Percentiles rank a stretch among this genome's conserved stretches.
phyloP scores from a whole-genome alignment of 192 early-diverging fungal species.

The Dissophora ornata region DNA sequence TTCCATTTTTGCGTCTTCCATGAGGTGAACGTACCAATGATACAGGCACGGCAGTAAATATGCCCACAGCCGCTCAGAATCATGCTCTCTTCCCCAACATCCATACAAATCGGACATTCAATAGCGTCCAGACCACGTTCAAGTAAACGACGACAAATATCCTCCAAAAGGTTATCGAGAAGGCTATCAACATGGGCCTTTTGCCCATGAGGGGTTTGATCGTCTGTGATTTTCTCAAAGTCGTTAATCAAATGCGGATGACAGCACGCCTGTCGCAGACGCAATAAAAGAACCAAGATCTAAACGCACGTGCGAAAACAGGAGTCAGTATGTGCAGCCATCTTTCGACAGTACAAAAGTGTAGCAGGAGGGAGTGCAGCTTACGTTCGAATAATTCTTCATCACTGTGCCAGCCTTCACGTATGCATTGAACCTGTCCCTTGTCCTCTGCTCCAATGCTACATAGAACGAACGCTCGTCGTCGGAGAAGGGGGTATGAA shows the following conservation, averaged over 20 bases:
- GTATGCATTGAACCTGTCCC: constrained; percentile 60
- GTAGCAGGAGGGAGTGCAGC: too few relatives aligned
- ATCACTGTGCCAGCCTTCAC: constrained; percentile 61
- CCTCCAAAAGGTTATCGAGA: constrained; percentile 32
- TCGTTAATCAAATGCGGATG: constrained; percentile 62
- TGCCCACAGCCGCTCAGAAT: constrained; percentile 44
- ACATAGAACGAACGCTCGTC: constrained; percentile 73
- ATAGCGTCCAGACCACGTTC: constrained; percentile 37
- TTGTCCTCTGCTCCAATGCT: constrained; percentile 44
- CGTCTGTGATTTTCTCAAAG: constrained; percentile 29
- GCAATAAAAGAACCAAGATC: constrained; percentile 60
- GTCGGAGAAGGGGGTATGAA: constrained; percentile 56
- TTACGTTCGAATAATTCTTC: constrained; percentile 65
- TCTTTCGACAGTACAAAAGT: too few relatives aligned
- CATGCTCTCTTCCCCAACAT: constrained; percentile 47
- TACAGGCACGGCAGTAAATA: constrained; percentile 51
- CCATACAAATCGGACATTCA: constrained; percentile 56
- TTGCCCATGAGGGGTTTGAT: background rate
- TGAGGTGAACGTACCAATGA: constrained; percentile 22
- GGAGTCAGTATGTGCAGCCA: background rate
- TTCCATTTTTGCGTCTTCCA: too few relatives aligned
- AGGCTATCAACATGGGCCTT: constrained; percentile 21
- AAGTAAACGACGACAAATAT: constrained; percentile 31
- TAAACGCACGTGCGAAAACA: constrained; percentile 9
- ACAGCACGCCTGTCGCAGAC: constrained; percentile 65